Conservation (phyloP, 371 early-diverging fungal species). For the Batrachochytrium dendrobatidis region DNA sequence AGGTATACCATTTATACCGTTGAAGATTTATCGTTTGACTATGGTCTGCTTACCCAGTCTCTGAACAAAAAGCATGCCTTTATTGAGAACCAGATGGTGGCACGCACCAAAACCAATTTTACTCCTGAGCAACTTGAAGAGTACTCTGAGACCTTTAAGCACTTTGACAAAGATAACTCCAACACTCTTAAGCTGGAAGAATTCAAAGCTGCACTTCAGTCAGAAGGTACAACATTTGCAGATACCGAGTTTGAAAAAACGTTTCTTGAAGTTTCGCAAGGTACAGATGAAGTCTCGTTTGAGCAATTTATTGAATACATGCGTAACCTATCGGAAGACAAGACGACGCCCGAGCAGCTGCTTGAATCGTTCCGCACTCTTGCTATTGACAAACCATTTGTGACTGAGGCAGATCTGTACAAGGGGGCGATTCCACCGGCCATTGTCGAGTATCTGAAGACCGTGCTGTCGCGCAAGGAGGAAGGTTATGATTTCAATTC, state of each 20-base stretch:
- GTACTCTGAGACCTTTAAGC: constrained; percentile 43
- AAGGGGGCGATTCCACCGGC: constrained; percentile 45
- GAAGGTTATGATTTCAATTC: constrained; percentile 65
- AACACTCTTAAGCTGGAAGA: constrained; percentile 62
- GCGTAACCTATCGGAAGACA: constrained; percentile 84
- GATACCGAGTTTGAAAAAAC: constrained; percentile 65
- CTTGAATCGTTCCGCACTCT: constrained; percentile 76
- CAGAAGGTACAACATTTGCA: constrained; percentile 59
- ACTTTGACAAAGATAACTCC: constrained; percentile 65
- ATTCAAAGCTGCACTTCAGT: constrained; percentile 80
- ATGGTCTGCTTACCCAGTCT: constrained; percentile 65
- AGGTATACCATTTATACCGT: constrained; percentile 80
- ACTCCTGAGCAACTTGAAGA: constrained; percentile 90
- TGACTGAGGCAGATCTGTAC: constrained; percentile 31
- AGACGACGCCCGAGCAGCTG: constrained; percentile 81
- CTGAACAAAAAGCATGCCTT: constrained; percentile 80
- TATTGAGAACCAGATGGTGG: constrained; percentile 84
- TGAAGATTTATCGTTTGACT: constrained; percentile 82
- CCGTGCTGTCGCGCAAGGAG: constrained; percentile 57
- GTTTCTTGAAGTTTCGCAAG: constrained; percentile 58
- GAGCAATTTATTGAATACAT: constrained; percentile 83
- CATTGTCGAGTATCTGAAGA: constrained; percentile 64
- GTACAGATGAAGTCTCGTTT: constrained; percentile 60
- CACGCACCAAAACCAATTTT: constrained; percentile 76
- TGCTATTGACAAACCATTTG: constrained; percentile 61